A percentile compares a stretch with the other conserved stretches of the same genome.
Conservation (phyloP, 2,329 filamentous ascomycete genomes). For the Colletotrichum neosansevieriae region DNA sequence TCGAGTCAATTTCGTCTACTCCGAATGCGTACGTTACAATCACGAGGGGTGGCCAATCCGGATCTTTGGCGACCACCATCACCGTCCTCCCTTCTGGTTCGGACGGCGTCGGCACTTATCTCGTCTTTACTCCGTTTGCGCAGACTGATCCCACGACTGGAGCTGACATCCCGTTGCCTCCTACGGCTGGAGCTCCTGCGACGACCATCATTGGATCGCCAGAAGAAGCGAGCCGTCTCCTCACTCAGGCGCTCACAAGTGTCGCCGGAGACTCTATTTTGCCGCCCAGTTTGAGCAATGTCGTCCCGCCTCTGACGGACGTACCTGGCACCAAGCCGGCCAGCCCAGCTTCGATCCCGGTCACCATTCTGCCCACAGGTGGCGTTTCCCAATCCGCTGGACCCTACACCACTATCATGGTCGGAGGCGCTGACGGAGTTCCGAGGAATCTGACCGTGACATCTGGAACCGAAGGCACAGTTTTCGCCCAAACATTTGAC, state of each 20-base stretch:
- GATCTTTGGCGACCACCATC: conserved; percentile 31
- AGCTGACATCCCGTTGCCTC: conserved; percentile 1
- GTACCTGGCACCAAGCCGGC: conserved; percentile 7
- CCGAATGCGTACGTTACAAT: conserved; percentile 36
- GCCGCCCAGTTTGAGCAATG: neutral
- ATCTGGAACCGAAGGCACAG: conserved; percentile 19
- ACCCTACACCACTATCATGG: conserved; percentile 12
- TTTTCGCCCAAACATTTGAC: conserved; percentile 31
- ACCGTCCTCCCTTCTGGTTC: conserved; percentile 27
- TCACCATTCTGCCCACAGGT: conserved; percentile 10
- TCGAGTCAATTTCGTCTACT: conserved; percentile 7
- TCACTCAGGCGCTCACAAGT: conserved; percentile 15
- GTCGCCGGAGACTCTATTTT: conserved; percentile 4
- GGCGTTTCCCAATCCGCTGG: neutral
- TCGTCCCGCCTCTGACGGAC: neutral
- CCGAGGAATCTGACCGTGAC: conserved; percentile 31
- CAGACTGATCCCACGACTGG: conserved; percentile 6
- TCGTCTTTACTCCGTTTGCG: conserved; percentile 30
- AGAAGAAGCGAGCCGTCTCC: conserved; percentile 16
- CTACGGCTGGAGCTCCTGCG: conserved; percentile 17
- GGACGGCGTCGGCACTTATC: conserved; percentile 29
- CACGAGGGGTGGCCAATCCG: conserved; percentile 29
- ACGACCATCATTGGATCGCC: conserved; percentile 16
- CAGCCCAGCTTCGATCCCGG: conserved; percentile 22
- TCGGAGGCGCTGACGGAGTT: conserved; percentile 29